Conservation (phyloP, 495 filamentous ascomycete genomes). For the Talaromyces trachyspermus region DNA sequence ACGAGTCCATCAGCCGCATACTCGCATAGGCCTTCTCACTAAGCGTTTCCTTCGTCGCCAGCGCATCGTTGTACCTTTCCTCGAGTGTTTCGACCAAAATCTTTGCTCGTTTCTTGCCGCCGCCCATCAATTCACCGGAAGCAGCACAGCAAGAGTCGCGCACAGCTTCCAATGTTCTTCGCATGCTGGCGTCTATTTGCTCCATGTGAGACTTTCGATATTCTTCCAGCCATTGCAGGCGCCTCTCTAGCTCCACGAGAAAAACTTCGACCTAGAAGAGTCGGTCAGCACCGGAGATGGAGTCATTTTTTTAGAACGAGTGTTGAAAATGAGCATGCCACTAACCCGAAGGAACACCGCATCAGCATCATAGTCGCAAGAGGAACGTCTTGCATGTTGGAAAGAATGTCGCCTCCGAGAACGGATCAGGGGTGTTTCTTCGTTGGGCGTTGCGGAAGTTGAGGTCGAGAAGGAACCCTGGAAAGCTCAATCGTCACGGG, state of each 20-base stretch:
- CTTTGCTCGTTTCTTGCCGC: slow-evolving; percentile 73
- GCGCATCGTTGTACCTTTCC: slow-evolving; percentile 76
- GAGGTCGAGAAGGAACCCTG: slow-evolving; percentile 24
- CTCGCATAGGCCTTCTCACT: slow-evolving; percentile 86
- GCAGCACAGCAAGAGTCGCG: slow-evolving; percentile 80
- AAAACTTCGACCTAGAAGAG: slow-evolving; percentile 71
- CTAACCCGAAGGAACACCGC: slow-evolving; percentile 56
- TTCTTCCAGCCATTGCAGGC: slow-evolving; percentile 80
- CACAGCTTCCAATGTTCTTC: slow-evolving; percentile 77
- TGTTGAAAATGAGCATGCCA: not conserved
- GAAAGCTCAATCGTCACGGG: slow-evolving; percentile 39
- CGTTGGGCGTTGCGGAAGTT: slow-evolving; percentile 24
- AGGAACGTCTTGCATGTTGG: slow-evolving; percentile 50
- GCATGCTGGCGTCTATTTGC: slow-evolving; percentile 73
- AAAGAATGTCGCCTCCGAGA: slow-evolving; percentile 57
- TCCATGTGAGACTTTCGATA: slow-evolving; percentile 77
- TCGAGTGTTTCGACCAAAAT: slow-evolving; percentile 95
- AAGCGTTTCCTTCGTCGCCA: slow-evolving; percentile 77
- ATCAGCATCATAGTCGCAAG: slow-evolving; percentile 61
- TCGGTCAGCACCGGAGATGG: slow-evolving; percentile 5
- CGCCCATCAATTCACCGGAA: slow-evolving; percentile 85
- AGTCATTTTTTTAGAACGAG: slow-evolving; percentile 13
- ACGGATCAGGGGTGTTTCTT: slow-evolving; percentile 32
- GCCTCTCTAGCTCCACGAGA: slow-evolving; percentile 75
- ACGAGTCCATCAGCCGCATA: slow-evolving; percentile 75